Evolutionary conservation across 2,329 filamentous ascomycete species (phyloP), one percentile per base, ranked within the genome.

Genomic region (Zymoseptoria tritici): DNA sequence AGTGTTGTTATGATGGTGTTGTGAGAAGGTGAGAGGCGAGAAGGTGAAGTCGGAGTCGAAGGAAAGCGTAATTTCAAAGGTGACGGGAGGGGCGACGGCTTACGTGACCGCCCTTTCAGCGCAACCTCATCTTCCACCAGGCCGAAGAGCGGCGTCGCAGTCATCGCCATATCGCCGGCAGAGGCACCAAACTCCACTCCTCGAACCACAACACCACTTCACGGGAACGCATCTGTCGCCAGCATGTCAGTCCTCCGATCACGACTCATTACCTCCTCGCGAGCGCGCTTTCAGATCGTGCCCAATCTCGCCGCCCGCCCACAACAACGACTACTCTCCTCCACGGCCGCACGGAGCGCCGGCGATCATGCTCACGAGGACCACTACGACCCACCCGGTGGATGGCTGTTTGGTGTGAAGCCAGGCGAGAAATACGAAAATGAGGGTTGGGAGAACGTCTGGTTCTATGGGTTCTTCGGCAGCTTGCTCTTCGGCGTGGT

Each of bases 351-450:
- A 42, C 66, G 70, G 55, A 68, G 66, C 62, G 68, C 75, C 61
- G 77, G 77, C 65, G 79, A 80, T 67, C 85, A 88, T 77, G 88
- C 85, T 70, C 85, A 89, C 78, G 89, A 85, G 71, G 82, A 85
- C 68, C 88, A 91, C 75, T 99, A 91, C 78, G 94, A 99, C 68
- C 86, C 92, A 54, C 93, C 94, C 2, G 83, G 81, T 59, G 94
- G 94, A 70, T 97, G 91, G 90, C 85, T 99, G 70, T 97, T 90
- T 76, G 92, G 92, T 67, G 84, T 97, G 70, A 92, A 91, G 81
- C 94, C 94, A 42, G 92, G 92, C 64, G 90, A 97, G 85, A 96
- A 97, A 82, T 86, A 90, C 74, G 85, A 95, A 83, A 89, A 91
- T 76, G 94, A 99, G 80, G 94, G 93, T 56, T 99, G 94, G 94